Base-by-base conservation (phyloP, 768 basidiomycete genomes). In the Sporobolomyces roseus region DNA sequence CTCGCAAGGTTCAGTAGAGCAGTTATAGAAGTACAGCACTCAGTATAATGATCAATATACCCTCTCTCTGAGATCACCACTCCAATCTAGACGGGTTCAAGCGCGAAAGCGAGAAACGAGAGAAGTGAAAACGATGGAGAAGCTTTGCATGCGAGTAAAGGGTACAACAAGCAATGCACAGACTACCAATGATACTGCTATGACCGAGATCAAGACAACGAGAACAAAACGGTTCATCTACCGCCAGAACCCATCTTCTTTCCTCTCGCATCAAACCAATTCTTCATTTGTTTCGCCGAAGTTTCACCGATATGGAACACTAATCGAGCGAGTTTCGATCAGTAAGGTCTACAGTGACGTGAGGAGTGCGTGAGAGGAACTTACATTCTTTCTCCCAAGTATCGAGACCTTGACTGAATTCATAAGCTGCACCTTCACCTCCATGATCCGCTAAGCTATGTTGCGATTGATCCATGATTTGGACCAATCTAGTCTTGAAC, bases 331-430 rank as follows among this genome's bases (percentile, higher is more conserved):
- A 9, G 9, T 16, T 33, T 54, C 30, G 12, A 35, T 3, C 17
- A 17, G 30, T 30, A 4, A 29, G 50, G 7, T 7, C 19, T 14
- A 46, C 14, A 23, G 12, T 14, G 7, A 29, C 25, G 27, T 14
- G 21, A 27, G 27, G 10, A 55, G 35, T 17, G 35, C 17, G 16
- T 19, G 3, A 45, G 1, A 14, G 2, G 45, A 2, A 66, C 75
- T 55, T 46, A 75, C 76, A 52, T 62, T 77, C 75, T 45, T 74
- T 75, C 72, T 77, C 76, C 76, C 76, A 77, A 23, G 60, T 51
- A 38, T 77, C 76, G 46, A 77, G 32, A 0, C 72, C 74, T 54
- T 72, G 75, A 19, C 72, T 58, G 51, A 75, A 77, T 58, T 71
- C 74, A 45, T 68, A 74, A 27, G 75, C 76, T 25, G 70, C 74